Evolutionary conservation across 192 early-diverging fungal genomes (phyloP).

Genomic region (Mortierella hygrophila): DNA sequence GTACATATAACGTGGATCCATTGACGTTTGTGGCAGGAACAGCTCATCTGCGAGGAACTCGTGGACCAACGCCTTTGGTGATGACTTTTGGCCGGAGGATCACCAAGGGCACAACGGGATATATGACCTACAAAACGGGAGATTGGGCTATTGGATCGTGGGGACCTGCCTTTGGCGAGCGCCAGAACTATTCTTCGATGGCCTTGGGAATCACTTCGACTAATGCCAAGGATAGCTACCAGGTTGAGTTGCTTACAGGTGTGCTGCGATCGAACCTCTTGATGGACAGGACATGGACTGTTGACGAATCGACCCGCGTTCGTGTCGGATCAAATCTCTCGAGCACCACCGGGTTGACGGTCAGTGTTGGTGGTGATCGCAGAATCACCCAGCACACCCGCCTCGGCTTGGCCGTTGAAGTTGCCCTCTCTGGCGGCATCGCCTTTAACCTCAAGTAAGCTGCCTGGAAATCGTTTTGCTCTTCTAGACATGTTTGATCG

Average conservation of each 20-base stretch:
- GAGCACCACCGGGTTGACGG: conserved; percentile 57
- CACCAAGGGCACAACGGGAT: conserved; percentile 72
- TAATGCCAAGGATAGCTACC: conserved; percentile 55
- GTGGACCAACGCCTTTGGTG: conserved; percentile 74
- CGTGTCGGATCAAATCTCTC: conserved; percentile 60
- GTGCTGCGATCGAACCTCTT: conserved; percentile 62
- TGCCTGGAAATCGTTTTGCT: background rate
- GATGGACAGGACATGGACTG: conserved; percentile 60
- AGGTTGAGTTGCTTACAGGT: conserved; percentile 68
- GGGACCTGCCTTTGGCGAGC: conserved; percentile 59
- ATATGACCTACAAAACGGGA: conserved; percentile 83
- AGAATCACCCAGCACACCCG: conserved; percentile 66
- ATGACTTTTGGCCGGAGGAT: conserved; percentile 75
- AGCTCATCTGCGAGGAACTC: conserved; percentile 61
- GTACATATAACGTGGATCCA: conserved; percentile 54
- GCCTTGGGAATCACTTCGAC: conserved; percentile 60
- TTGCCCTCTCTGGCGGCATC: conserved; percentile 71
- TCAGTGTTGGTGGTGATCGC: conserved; percentile 67
- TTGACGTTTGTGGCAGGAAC: conserved; percentile 74
- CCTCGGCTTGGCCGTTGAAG: conserved; percentile 69
- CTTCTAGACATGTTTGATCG: background rate
- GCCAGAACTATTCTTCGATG: conserved; percentile 61
- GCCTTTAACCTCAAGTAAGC: conserved; percentile 66
- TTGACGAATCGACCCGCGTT: conserved; percentile 57
- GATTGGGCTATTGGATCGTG: conserved; percentile 76